Evolutionary conservation across 176 grass and related monocot species (phyloP).

Genomic region (Tillandsia fasciculata): DNA sequence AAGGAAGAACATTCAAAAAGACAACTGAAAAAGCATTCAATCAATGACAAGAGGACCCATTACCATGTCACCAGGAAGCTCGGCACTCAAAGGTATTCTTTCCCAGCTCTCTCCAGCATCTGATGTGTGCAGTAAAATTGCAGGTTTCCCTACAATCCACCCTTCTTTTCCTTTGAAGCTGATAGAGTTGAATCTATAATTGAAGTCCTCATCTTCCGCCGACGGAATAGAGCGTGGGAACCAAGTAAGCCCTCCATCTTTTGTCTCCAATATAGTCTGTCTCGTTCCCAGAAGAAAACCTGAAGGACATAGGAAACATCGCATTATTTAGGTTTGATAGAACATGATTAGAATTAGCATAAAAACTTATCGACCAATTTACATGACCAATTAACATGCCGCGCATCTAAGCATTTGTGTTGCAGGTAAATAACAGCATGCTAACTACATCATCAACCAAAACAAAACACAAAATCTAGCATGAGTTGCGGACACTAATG

Average conservation of each 20-base stretch:
- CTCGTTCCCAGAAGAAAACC: constrained; percentile 88
- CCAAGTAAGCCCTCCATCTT: constrained; percentile 76
- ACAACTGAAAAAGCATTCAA: background rate
- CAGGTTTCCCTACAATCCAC: constrained; percentile 92
- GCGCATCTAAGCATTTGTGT: background rate
- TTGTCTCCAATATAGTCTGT: constrained; percentile 86
- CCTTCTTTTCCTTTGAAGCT: constrained; percentile 93
- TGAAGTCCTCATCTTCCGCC: constrained; percentile 94
- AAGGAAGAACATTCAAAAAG: background rate
- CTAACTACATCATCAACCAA: background rate
- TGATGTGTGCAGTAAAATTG: constrained; percentile 77
- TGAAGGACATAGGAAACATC: constrained; percentile 15
- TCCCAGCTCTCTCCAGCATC: constrained; percentile 93
- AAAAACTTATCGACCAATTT: background rate
- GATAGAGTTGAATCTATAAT: constrained; percentile 92
- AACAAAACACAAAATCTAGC: background rate
- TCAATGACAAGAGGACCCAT: background rate
- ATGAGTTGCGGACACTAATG: too few species aligned
- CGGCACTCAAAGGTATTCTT: constrained; percentile 77
- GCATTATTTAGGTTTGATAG: background rate
- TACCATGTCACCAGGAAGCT: constrained; percentile 95
- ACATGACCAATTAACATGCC: background rate
- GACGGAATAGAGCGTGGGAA: constrained; percentile 72
- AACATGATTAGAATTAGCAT: background rate
- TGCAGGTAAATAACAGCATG: background rate